Percentiles rank a stretch among this genome's conserved stretches.
These are phyloP conservation scores for Coemansia sp. DNA, from an alignment of 192 early-diverging fungal genomes.

Conservation along the genomic window DNA sequence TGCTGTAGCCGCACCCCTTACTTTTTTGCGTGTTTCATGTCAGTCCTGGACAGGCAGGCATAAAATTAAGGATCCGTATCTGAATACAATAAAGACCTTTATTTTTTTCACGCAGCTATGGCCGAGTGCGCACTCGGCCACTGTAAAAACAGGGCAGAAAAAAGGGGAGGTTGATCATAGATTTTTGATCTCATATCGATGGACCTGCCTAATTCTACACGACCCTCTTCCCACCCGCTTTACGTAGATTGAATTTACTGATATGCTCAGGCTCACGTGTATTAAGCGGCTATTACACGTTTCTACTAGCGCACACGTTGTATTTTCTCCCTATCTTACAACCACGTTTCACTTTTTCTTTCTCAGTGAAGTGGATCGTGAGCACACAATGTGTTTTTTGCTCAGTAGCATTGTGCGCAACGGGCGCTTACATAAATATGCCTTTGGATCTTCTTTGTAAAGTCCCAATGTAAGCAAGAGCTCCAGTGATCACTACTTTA, in stretches of 20 bases:
- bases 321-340: not conserved
- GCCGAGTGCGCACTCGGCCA: constrained; percentile 2
- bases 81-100: constrained; percentile 1
- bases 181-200: constrained; percentile 6
- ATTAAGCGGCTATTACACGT: not conserved
- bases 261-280: not conserved
- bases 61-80: constrained; percentile 7
- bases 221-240: not conserved
- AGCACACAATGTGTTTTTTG: not conserved
- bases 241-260: not conserved
- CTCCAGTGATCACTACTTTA: constrained; percentile 3
- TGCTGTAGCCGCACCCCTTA: not conserved
- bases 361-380: not conserved
- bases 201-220: not conserved
- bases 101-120: not conserved
- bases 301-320: constrained; percentile 1
- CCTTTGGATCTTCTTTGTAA: not conserved
- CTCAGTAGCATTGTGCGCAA: not conserved
- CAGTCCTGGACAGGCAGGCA: not conserved
- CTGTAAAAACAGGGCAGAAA: no score
- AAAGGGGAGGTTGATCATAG: not conserved
- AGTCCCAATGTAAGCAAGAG: constrained; percentile 1
- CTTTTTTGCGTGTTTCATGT: constrained; percentile 3
- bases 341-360: not conserved
- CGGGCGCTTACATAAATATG: not conserved